Evolutionary conservation across 495 filamentous ascomycete genomes (phyloP).

Genomic region (Poronia punctata): DNA sequence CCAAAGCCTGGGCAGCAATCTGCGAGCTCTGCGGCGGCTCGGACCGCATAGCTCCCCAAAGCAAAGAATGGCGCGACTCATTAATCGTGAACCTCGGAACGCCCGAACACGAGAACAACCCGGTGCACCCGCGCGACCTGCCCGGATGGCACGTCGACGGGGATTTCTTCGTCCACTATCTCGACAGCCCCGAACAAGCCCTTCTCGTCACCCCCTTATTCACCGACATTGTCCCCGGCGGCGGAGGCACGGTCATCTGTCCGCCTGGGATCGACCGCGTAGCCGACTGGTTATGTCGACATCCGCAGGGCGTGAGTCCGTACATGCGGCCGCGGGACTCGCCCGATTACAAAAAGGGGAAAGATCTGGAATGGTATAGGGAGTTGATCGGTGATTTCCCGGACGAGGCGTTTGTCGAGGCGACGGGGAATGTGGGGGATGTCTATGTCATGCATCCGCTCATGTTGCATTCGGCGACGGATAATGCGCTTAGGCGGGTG

Average conservation of each 20-base stretch:
- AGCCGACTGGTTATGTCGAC: slow-evolving; percentile 53
- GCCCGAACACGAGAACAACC: slow-evolving; percentile 43
- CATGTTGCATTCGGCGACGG: slow-evolving; percentile 63
- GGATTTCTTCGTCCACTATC: slow-evolving; percentile 69
- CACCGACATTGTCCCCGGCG: slow-evolving; percentile 53
- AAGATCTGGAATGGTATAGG: slow-evolving; percentile 47
- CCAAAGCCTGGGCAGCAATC: slow-evolving; percentile 63
- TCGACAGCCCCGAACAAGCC: slow-evolving; percentile 67
- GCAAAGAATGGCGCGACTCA: slow-evolving; percentile 56
- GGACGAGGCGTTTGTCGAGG: slow-evolving; percentile 55
- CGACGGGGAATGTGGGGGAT: slow-evolving; percentile 57
- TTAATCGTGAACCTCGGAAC: slow-evolving; percentile 70
- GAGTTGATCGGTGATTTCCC: slow-evolving; percentile 35
- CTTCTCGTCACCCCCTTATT: slow-evolving; percentile 65
- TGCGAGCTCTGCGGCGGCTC: slow-evolving; percentile 64
- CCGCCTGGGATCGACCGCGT: slow-evolving; percentile 50
- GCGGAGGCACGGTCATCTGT: slow-evolving; percentile 64
- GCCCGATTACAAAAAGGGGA: slow-evolving; percentile 31
- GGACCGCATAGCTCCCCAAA: slow-evolving; percentile 44
- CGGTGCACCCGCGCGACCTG: slow-evolving; percentile 44
- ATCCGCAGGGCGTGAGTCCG: slow-evolving; percentile 64
- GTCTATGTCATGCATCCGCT: slow-evolving; percentile 65
- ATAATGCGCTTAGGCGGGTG: slow-evolving; percentile 50
- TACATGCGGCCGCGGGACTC: slow-evolving; percentile 53
- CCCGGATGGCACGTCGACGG: slow-evolving; percentile 67